Evolutionary conservation across 805 yeast genomes (phyloP), one percentile per base, ranked within the genome.

Genomic region (Candida sanyiensis): DNA sequence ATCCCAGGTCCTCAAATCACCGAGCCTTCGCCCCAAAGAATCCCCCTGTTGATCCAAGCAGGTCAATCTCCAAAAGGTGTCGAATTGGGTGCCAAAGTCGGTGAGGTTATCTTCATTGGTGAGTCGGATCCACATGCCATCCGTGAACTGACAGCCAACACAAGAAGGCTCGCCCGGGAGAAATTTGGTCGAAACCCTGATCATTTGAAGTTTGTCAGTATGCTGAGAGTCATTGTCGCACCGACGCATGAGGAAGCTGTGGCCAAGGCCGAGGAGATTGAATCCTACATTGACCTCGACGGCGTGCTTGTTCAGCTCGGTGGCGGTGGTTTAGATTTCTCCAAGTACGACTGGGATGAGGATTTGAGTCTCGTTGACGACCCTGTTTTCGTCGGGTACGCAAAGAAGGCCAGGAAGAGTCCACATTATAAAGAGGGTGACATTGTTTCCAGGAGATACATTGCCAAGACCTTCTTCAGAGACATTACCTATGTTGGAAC

Each of bases 41-140:
- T 70, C 6, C 74, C 74, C 6, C 60, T 69, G 25, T 54, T 69
- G 31, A 61, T 69, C 27, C 74, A 69, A 49, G 74, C 74, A 3
- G 73, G 74, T 10, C 54, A 67, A 24, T 69, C 73, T 13, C 53
- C 61, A 28, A 58, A 58, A 28, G 73, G 74, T 18, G 55, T 57
- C 35, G 60, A 59, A 8, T 58, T 66, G 39, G 74, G 71, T 16
- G 72, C 74, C n/a, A 62, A 62, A 42, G 63, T 66, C 46, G 73
- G 67, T 6, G 74, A 69, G 45, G 58, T 59, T 8, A 63, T 68
- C 20, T 69, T 69, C 47, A 53, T 67, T 17, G 53, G 60, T 10
- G 58, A 58, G 15, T 51, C 54, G 32, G 51, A 66, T 8, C 65
- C 70, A 5, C 57, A 54, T 26, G 48, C 39, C n/a, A 50, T 62